Base-by-base conservation (phyloP, 495 filamentous ascomycete species). In the Cercophora samala region DNA sequence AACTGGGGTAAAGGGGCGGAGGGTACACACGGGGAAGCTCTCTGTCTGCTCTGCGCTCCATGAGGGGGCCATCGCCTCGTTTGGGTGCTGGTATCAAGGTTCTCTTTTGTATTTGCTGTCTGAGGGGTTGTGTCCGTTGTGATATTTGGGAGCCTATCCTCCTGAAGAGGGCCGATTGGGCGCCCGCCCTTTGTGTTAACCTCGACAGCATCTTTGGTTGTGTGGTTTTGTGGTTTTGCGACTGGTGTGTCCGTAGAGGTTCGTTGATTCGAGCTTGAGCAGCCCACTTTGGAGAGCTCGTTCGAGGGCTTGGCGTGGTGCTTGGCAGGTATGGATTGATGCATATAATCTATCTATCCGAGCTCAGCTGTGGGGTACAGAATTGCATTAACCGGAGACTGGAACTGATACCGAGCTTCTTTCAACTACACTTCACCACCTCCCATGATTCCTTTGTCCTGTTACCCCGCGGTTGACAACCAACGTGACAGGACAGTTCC, bases 31-130 rank as follows among this genome's bases (percentile, higher is more conserved):
- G 77, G 60, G 93, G 93, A 5, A 97, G 86, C 66, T 90, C 91
- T 65, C 93, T 88, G 77, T 96, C 92, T 66, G 89, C 77, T 65
- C 93, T 87, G 68, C 93, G 88, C 71, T 89, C 87, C 83, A 93
- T 86, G 68, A 97, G 80, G 59, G 91, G 92, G 5, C 91, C 91
- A 67, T 83, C 81, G 67, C 83, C 77, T 60, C 79, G 75, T 65
- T 81, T 82, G 42, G 84, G 84, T 17, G 84, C 79, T 18, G 81
- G 65, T 26, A 80, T 68, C 37, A 82, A 70, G 60, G 74, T 76
- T 22, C 77, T 76, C 64, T 72, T 64, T 59, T 62, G 58, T 60
- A 25, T 18, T 24, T 24, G 60, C 32, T 62, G 60, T 19, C 29
- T 24, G 58, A 21, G 58, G 42, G 17, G 52, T 60, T 18, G 63